Evolutionary conservation across 2,329 filamentous ascomycete genomes (phyloP).

Genomic region (Penicillium verrucosum): DNA sequence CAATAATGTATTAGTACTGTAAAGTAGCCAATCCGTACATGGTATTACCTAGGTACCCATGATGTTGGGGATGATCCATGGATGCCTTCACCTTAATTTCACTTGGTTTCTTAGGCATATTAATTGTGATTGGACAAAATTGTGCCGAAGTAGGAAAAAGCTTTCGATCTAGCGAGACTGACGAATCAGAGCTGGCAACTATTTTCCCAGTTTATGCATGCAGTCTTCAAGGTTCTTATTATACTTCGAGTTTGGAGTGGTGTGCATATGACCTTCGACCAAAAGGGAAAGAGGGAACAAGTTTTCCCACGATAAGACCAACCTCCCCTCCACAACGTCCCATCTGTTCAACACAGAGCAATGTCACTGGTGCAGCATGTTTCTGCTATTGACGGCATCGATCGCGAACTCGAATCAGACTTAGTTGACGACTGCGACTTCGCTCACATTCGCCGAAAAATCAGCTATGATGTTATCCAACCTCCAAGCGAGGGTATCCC

Average conservation of each 20-base stretch:
- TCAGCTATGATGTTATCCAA: conserved; percentile 46
- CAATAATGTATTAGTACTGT: background rate
- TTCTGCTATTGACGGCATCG: conserved; percentile 47
- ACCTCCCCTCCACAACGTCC: background rate
- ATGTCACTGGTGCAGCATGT: conserved; percentile 55
- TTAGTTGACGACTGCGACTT: conserved; percentile 16
- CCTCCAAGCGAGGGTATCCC: conserved; percentile 29
- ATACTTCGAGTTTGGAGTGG: background rate
- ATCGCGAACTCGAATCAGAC: conserved; percentile 39
- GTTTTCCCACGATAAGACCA: background rate
- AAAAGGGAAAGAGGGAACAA: background rate
- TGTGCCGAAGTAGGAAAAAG: background rate
- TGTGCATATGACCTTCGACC: background rate
- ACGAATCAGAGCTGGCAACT: background rate
- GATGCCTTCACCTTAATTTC: background rate
- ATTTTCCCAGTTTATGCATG: background rate
- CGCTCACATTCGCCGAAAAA: conserved; percentile 23
- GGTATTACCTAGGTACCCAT: background rate
- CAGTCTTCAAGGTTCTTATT: too few relatives aligned
- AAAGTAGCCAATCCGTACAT: background rate
- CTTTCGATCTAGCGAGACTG: background rate
- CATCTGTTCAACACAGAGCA: conserved; percentile 13
- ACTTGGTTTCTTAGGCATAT: background rate
- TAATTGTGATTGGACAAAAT: background rate
- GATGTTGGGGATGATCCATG: background rate